Evolutionary conservation across 345 rosid species (phyloP).

Genomic region (Salix caprea): DNA sequence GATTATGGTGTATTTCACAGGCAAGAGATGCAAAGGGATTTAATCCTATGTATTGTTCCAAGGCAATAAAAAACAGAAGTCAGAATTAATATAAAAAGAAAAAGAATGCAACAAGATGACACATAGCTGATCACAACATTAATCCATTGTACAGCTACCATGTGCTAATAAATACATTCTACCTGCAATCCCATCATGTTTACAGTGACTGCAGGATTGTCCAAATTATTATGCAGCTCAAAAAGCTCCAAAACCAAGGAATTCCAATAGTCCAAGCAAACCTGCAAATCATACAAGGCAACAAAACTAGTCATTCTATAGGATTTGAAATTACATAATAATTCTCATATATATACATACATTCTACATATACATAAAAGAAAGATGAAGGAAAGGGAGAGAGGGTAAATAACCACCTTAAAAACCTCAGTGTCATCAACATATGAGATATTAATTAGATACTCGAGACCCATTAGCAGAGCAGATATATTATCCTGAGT

Average conservation of each 20-base stretch:
- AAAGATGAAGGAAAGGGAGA: background rate
- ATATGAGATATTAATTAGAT: slow-evolving; percentile 82
- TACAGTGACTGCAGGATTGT: slow-evolving; percentile 67
- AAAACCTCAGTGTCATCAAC: slow-evolving; percentile 99
- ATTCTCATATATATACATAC: background rate
- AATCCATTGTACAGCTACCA: background rate
- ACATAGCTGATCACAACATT: background rate
- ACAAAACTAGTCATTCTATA: background rate
- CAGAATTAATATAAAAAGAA: background rate
- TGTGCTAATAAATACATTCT: background rate
- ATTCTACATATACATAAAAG: background rate
- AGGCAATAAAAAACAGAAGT: background rate
- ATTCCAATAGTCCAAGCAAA: slow-evolving; percentile 99
- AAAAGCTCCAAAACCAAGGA: slow-evolving; percentile 83
- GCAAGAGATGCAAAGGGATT: background rate
- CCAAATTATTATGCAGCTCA: slow-evolving; percentile 76
- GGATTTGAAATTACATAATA: background rate
- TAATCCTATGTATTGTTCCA: background rate
- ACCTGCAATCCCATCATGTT: slow-evolving; percentile 88
- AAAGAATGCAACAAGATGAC: background rate
- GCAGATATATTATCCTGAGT: slow-evolving; percentile 59
- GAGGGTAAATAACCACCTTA: slow-evolving; percentile 46
- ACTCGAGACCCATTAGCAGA: slow-evolving; percentile 78
- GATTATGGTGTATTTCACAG: slow-evolving; percentile 65
- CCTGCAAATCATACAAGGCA: slow-evolving; percentile 37